phyloP scores from a whole-genome alignment of 257 asterid genomes.

The Fraxinus anomala region DNA sequence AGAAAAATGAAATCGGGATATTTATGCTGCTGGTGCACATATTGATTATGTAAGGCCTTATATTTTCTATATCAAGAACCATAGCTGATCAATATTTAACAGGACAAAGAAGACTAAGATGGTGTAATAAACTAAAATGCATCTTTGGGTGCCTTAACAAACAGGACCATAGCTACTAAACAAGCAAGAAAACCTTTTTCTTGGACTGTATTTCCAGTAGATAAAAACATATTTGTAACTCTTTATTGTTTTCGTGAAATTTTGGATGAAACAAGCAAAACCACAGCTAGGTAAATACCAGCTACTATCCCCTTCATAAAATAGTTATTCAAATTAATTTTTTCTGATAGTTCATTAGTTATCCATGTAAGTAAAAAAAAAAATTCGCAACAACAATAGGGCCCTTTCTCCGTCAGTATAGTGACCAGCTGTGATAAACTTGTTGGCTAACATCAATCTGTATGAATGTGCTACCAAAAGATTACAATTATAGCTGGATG shows the following conservation, averaged over 20 bases:
- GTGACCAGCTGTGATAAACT: not conserved
- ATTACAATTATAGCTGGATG: not conserved
- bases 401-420: not conserved
- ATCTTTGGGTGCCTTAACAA: conserved; percentile 1
- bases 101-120: not conserved
- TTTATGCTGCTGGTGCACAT: not conserved
- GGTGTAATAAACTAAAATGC: not conserved
- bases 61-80: not conserved
- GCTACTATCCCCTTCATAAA: conserved; percentile 6
- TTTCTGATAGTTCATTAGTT: not conserved
- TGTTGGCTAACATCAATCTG: not conserved
- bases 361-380: not conserved
- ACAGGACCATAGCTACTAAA: not conserved
- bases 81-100: not conserved
- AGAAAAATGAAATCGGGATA: not conserved
- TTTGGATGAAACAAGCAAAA: not conserved
- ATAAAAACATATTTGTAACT: not conserved
- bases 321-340: conserved; percentile 12
- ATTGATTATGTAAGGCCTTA: not conserved
- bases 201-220: not conserved
- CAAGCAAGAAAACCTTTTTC: not conserved
- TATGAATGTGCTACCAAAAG: not conserved
- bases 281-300: not conserved
- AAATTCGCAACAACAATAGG: not conserved
- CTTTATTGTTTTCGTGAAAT: not conserved